Conservation (phyloP, 2,329 filamentous ascomycete genomes). For the Fusarium dlaminii region DNA sequence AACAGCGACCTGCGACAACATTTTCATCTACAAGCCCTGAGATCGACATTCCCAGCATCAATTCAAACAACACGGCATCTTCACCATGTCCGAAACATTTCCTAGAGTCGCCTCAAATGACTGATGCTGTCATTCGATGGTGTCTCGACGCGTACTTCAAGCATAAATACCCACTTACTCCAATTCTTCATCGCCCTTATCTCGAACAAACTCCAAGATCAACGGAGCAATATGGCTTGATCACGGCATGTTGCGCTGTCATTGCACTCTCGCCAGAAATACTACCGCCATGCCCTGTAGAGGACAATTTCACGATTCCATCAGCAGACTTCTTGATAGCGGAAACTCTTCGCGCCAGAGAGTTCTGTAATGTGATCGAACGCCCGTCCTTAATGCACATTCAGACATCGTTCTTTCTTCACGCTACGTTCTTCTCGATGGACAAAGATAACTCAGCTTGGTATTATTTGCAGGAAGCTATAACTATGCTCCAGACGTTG, state of each 20-base stretch:
- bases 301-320: constrained; percentile 17
- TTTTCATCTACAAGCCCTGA: neutral
- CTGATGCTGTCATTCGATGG: constrained; percentile 26
- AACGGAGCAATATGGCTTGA: constrained; percentile 40
- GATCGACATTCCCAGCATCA: neutral
- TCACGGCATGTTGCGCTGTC: constrained; percentile 44
- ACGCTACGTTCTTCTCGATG: constrained; percentile 43
- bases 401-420: constrained; percentile 48
- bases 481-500: constrained; percentile 42
- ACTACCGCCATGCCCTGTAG: neutral
- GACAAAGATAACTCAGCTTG: constrained; percentile 48
- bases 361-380: constrained; percentile 39
- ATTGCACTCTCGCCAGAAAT: constrained; percentile 45
- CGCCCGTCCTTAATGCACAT: constrained; percentile 41
- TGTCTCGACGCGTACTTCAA: constrained; percentile 47
- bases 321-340: constrained; percentile 39
- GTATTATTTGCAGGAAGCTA: constrained; percentile 46
- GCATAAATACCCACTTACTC: constrained; percentile 49
- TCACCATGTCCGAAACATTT: fast-evolving
- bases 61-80: fast-evolving
- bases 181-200: constrained; percentile 41
- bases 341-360: constrained; percentile 42
- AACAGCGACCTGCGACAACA: neutral
- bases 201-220: constrained; percentile 12
- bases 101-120: constrained; percentile 13